These are phyloP conservation scores for Micractinium conductrix DNA, from an alignment of 139 green algal species.

Conservation along the genomic window DNA sequence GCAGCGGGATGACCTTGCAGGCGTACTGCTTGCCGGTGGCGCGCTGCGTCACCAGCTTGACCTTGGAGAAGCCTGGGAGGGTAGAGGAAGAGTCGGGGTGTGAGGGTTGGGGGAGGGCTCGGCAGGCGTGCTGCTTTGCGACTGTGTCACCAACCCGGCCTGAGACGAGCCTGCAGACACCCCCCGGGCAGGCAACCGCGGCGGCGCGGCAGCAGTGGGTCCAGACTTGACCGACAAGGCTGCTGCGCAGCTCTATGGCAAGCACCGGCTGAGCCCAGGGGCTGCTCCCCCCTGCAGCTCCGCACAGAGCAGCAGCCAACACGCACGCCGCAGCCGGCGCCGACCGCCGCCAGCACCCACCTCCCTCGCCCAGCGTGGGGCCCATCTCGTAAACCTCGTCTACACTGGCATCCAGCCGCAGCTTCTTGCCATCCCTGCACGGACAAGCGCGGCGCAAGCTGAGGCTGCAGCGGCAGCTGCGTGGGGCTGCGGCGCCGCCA, in stretches of 20 bases:
- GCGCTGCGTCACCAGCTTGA: slow-evolving; percentile 77
- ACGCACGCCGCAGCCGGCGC: background rate
- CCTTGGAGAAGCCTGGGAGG: slow-evolving; percentile 77
- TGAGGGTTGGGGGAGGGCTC: too few relatives aligned
- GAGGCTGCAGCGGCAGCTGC: background rate
- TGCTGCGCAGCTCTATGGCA: too few relatives aligned
- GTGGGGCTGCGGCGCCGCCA: background rate
- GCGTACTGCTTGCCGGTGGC: slow-evolving; percentile 71
- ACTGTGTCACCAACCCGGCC: too few relatives aligned
- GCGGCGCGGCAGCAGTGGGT: too few relatives aligned
- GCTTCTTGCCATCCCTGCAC: slow-evolving; percentile 30
- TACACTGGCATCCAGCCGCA: slow-evolving; percentile 8
- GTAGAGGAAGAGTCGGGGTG: background rate
- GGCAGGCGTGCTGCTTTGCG: too few relatives aligned
- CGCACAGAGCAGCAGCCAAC: background rate
- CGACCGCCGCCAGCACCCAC: slow-evolving; percentile 25
- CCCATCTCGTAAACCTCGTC: slow-evolving; percentile 80
- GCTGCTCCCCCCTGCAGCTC: background rate
- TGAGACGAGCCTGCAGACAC: too few relatives aligned
- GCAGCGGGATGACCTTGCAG: slow-evolving; percentile 87
- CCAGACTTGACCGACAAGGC: too few relatives aligned
- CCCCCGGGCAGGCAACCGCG: too few relatives aligned
- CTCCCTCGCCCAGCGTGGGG: slow-evolving; percentile 78
- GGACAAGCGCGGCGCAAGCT: background rate
- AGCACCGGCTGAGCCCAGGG: too few relatives aligned